Percentiles rank a stretch among this genome's conserved stretches.
These are phyloP conservation scores for Boletus chippewaensis DNA, from an alignment of 1,284 basidiomycete genomes.

Conservation along the genomic window DNA sequence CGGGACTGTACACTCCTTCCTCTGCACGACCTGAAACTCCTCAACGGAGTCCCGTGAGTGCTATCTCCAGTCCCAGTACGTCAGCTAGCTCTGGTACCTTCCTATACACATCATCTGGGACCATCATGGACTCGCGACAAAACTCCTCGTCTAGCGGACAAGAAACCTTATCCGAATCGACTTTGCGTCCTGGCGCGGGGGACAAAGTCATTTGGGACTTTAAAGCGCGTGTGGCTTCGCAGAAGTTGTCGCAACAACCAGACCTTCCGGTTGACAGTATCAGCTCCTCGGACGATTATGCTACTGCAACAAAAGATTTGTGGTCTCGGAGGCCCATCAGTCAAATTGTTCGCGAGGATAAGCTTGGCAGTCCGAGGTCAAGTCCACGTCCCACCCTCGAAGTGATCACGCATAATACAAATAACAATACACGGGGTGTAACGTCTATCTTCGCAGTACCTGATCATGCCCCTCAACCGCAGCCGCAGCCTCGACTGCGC, in stretches of 20 bases:
- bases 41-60: constrained; percentile 53
- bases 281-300: constrained; percentile 28
- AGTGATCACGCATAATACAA: constrained; percentile 26
- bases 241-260: constrained; percentile 16
- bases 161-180: constrained; percentile 30
- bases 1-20: constrained; percentile 24
- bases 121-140: constrained; percentile 25
- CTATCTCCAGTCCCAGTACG: constrained; percentile 37
- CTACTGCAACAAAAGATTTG: constrained; percentile 27
- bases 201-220: constrained; percentile 31
- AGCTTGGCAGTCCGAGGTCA: constrained; percentile 12
- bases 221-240: constrained; percentile 18
- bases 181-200: constrained; percentile 29
- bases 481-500: constrained; percentile 18
- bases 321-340: constrained; percentile 32
- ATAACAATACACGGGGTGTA: constrained; percentile 16
- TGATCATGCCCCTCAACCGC: constrained; percentile 20
- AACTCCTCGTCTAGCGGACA: constrained; percentile 29
- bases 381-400: constrained; percentile 30
- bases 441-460: constrained; percentile 16
- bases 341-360: constrained; percentile 25
- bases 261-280: constrained; percentile 20
- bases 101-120: constrained; percentile 23
- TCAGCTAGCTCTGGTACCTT: constrained; percentile 25
- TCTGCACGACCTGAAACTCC: constrained; percentile 36